phyloP scores from a whole-genome alignment of 495 filamentous ascomycete species.

The Thermochaetoides thermophila region DNA sequence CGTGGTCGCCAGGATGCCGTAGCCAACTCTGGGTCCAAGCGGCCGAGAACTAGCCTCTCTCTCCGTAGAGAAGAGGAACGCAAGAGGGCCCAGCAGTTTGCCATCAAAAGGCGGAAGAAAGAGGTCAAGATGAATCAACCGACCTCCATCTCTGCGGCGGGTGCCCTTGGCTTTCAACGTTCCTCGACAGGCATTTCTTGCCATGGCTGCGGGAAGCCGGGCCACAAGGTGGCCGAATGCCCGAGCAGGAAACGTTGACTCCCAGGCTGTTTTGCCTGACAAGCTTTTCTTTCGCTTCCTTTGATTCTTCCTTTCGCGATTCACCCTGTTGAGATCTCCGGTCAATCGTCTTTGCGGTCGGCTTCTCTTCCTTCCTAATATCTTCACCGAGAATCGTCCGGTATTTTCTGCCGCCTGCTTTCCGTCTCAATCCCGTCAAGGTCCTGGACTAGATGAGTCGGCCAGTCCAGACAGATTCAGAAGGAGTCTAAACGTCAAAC shows the following conservation, averaged over 20 bases:
- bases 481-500: no score
- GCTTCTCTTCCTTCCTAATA: no score
- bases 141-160: constrained; percentile 33
- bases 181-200: constrained; percentile 8
- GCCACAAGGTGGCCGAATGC: constrained; percentile 18
- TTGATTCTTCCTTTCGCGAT: no score
- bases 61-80: constrained; percentile 24
- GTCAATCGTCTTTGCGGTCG: no score
- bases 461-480: no score
- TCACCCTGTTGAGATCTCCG: no score
- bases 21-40: constrained; percentile 5
- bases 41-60: constrained; percentile 12
- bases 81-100: constrained; percentile 28
- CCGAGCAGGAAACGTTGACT: constrained; percentile 15
- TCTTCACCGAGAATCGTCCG: no score
- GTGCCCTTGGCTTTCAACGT: constrained; percentile 8
- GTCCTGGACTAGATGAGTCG: no score
- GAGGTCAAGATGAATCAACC: constrained; percentile 42
- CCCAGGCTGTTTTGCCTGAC: no score
- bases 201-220: constrained; percentile 15
- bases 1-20: constrained; percentile 9
- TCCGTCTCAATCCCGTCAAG: no score
- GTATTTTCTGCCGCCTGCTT: no score
- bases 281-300: no score
- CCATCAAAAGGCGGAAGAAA: constrained; percentile 38